Evolutionary conservation across 345 rosid species (phyloP), one percentile per base, ranked within the genome.

Genomic region (Acer campestre): DNA sequence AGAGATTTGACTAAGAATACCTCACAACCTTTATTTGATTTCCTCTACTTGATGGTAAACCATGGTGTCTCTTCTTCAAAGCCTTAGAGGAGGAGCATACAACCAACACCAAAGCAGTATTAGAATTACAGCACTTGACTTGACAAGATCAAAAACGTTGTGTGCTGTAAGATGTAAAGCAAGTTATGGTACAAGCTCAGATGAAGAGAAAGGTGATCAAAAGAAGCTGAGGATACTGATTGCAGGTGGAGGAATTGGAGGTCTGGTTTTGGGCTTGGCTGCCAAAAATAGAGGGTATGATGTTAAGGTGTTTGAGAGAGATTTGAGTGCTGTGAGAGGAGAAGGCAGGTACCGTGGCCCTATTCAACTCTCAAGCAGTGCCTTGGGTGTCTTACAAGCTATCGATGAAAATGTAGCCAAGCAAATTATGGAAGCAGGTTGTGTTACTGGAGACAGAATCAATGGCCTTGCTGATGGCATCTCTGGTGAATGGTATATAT

Each of bases 211-310:
- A 11, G 56, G 61, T 66, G 73, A 46, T 64, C 22, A 61, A 23
- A 80, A 65, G 68, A 61, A 49, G 70, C 80, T 73, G 27, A 38
- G 80, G 42, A 81, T 77, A 12, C 69, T 62, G 71, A 74, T 77
- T 20, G 78, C 78, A 13, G 80, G 80, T 73, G 80, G 81, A n/a
- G 80, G 83, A 2, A 81, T 81, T 68, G 84, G 78, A 22, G 80
- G 77, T 0, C 63, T 81, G 61, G 83, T 77, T 10, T 20, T 73
- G 70, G 84, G 67, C 23, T 16, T 81, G 40, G 84, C 84, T 42
- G 78, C 75, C 7, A 68, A 81, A 44, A 23, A 69, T 7, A 40
- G 67, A 63, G 78, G 78, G 46, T 51, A 48, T 67, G 80, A 73
- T 14, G 83, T 81, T 6, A 72, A 67, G 48, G 80, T 80, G 38